Percentiles rank a stretch among this genome's conserved stretches.
Evolutionary conservation across 345 rosid species (phyloP).

Genomic region (Hibiscus tridactylites): DNA sequence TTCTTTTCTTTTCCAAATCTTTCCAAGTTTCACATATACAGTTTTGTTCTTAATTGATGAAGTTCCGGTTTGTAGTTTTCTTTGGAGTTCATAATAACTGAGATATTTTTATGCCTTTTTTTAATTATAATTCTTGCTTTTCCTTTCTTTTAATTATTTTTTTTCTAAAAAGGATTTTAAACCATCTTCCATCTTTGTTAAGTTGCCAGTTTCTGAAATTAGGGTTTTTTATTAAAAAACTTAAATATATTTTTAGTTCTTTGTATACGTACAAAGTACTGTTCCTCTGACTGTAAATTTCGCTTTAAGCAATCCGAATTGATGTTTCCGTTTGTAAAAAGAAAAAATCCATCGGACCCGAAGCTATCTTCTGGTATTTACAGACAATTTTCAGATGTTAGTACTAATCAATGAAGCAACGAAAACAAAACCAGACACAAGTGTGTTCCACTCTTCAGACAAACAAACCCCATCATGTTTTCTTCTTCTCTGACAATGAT

Average conservation of each 20-base stretch:
- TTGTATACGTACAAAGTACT: not conserved
- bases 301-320: not conserved
- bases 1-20: not conserved
- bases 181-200: not conserved
- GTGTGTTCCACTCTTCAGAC: not conserved
- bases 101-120: too few relatives aligned
- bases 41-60: conserved; percentile 1
- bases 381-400: not conserved
- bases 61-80: not conserved
- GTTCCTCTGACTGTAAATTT: not conserved
- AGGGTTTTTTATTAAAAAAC: not conserved
- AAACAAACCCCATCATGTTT: conserved; percentile 14
- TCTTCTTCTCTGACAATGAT: not conserved
- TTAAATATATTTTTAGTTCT: not conserved
- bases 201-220: not conserved
- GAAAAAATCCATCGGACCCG: not conserved
- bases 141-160: too few relatives aligned
- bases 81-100: too few relatives aligned
- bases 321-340: not conserved
- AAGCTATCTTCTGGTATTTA: not conserved
- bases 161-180: not conserved
- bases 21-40: not conserved
- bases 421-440: not conserved
- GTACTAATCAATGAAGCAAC: conserved; percentile 10
- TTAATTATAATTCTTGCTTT: too few relatives aligned